phyloP scores from a whole-genome alignment of 352 stramenopile genomes.

The Globisporangium radiosum region DNA sequence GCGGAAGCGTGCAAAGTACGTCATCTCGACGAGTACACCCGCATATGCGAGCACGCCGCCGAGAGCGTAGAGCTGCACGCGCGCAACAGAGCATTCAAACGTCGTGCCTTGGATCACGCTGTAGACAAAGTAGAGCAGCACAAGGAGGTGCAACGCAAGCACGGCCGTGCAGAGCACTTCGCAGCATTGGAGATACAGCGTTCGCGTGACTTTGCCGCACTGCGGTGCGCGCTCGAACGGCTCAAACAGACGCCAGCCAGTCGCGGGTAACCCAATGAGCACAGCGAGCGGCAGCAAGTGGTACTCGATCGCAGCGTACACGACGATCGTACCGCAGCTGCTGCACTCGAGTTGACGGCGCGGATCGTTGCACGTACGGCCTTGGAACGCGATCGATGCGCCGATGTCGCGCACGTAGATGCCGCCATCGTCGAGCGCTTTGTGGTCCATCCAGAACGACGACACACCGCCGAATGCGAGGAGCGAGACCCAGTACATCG shows the following conservation, averaged over 20 bases:
- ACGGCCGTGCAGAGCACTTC: slow-evolving; percentile 59
- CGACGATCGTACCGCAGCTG: slow-evolving; percentile 53
- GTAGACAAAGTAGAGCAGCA: slow-evolving; percentile 63
- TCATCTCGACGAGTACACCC: slow-evolving; percentile 57
- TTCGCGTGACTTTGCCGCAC: slow-evolving; percentile 52
- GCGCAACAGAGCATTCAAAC: slow-evolving; percentile 42
- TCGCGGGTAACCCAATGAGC: slow-evolving; percentile 59
- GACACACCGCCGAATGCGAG: slow-evolving; percentile 39
- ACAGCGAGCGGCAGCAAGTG: slow-evolving; percentile 50
- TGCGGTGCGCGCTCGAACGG: slow-evolving; percentile 46
- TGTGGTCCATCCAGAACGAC: slow-evolving; percentile 29
- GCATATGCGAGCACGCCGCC: slow-evolving; percentile 46
- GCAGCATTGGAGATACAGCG: slow-evolving; percentile 71
- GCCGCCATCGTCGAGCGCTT: slow-evolving; percentile 30
- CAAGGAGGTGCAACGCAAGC: slow-evolving; percentile 36
- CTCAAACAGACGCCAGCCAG: slow-evolving; percentile 55
- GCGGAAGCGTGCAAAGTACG: slow-evolving; percentile 77
- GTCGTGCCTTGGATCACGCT: slow-evolving; percentile 56
- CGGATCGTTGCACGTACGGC: slow-evolving; percentile 20
- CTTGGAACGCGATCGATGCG: slow-evolving; percentile 38
- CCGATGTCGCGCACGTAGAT: slow-evolving; percentile 37
- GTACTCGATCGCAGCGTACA: slow-evolving; percentile 66
- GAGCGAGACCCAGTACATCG: slow-evolving; percentile 32
- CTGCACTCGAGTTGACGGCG: slow-evolving; percentile 19
- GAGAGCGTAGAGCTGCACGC: slow-evolving; percentile 32